Evolutionary conservation across 352 stramenopile species (phyloP), one percentile per base, ranked within the genome.

Genomic region (Elongisporangium prolatum): DNA sequence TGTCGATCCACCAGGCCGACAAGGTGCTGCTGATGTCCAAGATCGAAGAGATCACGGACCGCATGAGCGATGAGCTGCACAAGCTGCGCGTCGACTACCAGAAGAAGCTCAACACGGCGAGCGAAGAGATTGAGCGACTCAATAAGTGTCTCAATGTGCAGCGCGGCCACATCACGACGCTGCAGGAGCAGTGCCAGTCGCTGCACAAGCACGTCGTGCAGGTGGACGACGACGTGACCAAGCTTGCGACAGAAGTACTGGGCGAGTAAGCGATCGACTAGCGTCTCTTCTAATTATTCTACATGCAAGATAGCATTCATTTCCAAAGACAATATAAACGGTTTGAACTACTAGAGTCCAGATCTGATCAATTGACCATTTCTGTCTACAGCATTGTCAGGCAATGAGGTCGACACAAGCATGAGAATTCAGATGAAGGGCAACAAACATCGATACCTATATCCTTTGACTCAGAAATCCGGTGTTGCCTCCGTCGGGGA

Each of bases 91-190:
- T 89, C 34, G 81, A 91, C 67, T 88, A 90, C 72, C 79, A 91
- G 51, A 91, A 91, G 67, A 86, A 86, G 64, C 75, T 91, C 63
- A 90, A 87, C 68, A 86, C 77, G 1, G 84, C 84, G 11, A 88
- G 80, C 48, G 81, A 93, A 14, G 84, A 91, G 62, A 91, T 93
- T 57, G 84, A 93, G 56, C 77, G 84, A 21, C 72, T 93, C 57
- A 91, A 89, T 69, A 93, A 91, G 71, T 91, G 81, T 54, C 71
- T 91, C 52, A 91, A 84, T 50, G 81, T 93, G 25, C 81, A 93
- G 72, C 84, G 84, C 25, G 84, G 84, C 34, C 82, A 89, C 58
- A 90, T 93, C 61, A 89, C 80, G 67, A 93, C 84, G 48, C 71
- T 91, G 21, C 80, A 93, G 62, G 81, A 93, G 62, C 84, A 91